These are phyloP conservation scores for Sclerotinia nivalis DNA, from an alignment of 2,329 filamentous ascomycete species.

Conservation along the genomic window DNA sequence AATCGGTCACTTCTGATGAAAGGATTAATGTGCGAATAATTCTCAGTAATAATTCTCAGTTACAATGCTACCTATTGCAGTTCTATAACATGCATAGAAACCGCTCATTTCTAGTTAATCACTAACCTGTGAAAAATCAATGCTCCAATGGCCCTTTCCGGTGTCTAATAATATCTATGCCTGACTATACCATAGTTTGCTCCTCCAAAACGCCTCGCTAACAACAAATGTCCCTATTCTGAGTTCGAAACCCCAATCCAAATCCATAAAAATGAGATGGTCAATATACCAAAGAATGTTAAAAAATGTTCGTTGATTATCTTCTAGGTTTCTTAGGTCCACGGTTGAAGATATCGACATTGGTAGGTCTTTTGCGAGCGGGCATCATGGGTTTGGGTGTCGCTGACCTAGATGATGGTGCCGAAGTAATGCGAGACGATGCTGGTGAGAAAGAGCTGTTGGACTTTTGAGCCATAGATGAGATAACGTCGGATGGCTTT, in stretches of 20 bases:
- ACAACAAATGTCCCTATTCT: background rate
- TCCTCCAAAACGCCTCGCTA: background rate
- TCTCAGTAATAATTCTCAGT: no score
- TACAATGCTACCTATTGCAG: background rate
- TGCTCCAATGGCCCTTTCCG: background rate
- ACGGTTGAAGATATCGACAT: conserved; percentile 24
- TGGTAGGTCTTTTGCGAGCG: conserved; percentile 10
- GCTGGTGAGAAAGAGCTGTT: background rate
- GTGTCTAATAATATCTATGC: background rate
- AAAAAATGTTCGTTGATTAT: background rate
- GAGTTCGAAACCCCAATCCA: background rate
- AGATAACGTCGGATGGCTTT: background rate
- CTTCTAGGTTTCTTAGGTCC: conserved; percentile 23
- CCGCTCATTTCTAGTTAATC: no score
- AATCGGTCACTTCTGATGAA: background rate
- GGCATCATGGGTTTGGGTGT: conserved; percentile 16
- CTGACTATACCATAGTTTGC: background rate
- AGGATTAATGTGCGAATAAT: background rate
- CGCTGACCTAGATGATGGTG: conserved; percentile 12
- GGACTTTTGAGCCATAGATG: background rate
- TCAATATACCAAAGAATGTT: background rate
- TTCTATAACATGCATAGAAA: background rate
- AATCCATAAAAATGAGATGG: background rate
- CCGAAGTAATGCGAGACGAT: background rate
- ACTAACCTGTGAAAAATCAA: background rate